Conservation (phyloP, 257 asterid species). For the Asclepias syriaca region DNA sequence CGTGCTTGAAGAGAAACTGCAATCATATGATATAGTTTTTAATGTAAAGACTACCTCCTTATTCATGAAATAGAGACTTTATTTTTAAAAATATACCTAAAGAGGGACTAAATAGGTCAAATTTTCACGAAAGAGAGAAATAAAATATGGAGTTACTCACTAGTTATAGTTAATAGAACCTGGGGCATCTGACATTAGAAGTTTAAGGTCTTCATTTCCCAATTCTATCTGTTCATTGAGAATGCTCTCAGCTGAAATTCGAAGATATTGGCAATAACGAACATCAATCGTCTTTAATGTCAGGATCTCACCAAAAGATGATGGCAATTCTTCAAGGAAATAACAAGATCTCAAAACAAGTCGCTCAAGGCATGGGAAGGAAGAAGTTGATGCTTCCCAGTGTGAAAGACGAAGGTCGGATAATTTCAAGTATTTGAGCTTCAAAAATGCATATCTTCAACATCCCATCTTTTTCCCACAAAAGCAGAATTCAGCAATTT, state of each 20-base stretch:
- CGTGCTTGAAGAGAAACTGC: neutral
- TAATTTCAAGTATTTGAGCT: neutral
- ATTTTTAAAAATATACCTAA: neutral
- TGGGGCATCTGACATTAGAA: neutral
- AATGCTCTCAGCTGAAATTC: neutral
- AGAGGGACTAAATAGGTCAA: no score
- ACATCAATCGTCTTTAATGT: neutral
- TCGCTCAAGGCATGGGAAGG: conserved; percentile 5
- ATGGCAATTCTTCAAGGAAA: neutral
- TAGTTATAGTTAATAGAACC: no score
- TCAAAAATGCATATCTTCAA: neutral
- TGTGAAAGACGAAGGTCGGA: neutral
- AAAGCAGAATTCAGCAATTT: neutral
- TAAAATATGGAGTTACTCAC: neutral
- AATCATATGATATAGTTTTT: neutral
- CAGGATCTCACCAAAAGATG: neutral
- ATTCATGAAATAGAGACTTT: no score
- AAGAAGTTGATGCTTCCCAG: neutral
- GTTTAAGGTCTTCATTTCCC: neutral
- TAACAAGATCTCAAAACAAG: neutral
- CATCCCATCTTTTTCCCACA: neutral
- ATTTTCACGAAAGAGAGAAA: neutral
- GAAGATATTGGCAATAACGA: neutral
- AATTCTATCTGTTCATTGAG: neutral
- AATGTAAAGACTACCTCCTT: neutral